Evolutionary conservation across 139 green algal genomes (phyloP).

Genomic region (Astrephomene gubernaculifera): DNA sequence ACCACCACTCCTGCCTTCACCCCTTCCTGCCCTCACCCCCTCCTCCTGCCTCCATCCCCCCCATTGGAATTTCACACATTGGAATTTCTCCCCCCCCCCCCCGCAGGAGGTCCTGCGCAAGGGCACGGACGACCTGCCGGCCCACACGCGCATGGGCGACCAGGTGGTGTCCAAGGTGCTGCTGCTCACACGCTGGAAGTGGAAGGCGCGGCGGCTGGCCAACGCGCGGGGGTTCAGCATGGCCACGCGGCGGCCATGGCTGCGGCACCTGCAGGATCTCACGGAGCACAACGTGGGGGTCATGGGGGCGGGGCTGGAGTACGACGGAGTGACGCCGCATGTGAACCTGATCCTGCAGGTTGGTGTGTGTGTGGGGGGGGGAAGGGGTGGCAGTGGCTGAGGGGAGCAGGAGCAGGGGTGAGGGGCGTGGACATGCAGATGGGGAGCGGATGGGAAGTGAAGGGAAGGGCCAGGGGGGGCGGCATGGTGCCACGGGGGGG

Average conservation of each 20-base stretch:
- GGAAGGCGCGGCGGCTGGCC: neutral
- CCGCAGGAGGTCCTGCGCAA: neutral
- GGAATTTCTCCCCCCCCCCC: neutral
- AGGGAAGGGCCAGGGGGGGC: neutral
- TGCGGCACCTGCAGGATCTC: neutral
- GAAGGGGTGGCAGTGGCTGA: neutral
- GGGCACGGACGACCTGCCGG: neutral
- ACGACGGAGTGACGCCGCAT: neutral
- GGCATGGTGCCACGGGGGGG: neutral
- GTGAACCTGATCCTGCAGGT: slow-evolving; percentile 23
- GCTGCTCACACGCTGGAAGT: slow-evolving; percentile 3
- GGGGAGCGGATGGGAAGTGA: neutral
- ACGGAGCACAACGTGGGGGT: neutral
- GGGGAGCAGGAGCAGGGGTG: neutral
- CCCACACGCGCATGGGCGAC: neutral
- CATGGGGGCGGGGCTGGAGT: slow-evolving; percentile 5
- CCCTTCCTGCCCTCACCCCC: neutral
- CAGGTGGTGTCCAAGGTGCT: slow-evolving; percentile 12
- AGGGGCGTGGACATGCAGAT: neutral
- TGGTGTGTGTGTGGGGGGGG: neutral
- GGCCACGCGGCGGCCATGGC: neutral
- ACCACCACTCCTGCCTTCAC: neutral
- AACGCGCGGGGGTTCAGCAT: neutral
- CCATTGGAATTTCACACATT: too few species aligned
- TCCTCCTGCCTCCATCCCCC: too few species aligned